Evolutionary conservation across 1,284 basidiomycete species (phyloP), one percentile per base, ranked within the genome.

Genomic region (Trichosporon asahii): DNA sequence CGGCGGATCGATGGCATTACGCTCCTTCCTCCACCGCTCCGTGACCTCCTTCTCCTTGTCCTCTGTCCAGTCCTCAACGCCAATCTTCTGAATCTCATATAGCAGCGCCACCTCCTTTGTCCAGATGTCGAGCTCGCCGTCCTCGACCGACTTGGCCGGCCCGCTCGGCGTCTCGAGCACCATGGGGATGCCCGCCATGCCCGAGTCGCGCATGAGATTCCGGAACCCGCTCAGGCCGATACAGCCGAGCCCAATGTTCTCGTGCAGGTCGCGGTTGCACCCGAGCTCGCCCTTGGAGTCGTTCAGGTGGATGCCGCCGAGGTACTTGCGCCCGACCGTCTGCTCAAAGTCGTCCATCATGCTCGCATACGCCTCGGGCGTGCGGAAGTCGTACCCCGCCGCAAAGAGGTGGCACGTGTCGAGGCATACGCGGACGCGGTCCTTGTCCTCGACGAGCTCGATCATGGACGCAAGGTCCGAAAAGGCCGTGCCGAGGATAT

Each of bases 401-500:
- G 92, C 90, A 73, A 92, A 93, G 76, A 90, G 85, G 83, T 95
- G 93, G 79, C 93, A 94, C 0, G 93, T 94, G 82, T 95, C 93
- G 68, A 95, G 83, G 81, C 93, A 95, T 1, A 94, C 89, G 0
- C 92, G 90, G 0, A 95, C 88, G 40, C 93, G 84, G 0, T 83
- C 82, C 81, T 93, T 94, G 78, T 94, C 88, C 4, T 89, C 84
- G 0, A 95, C 90, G n/a, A 85, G 84, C 0, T 84, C 79, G 53
- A 95, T 93, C 70, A 95, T 93, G 1, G 83, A 83, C 0, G 86
- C 87, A 11, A 95, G 81, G 72, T 95, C 89, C 14, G 85, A 78
- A 75, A 93, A 92, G 12, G 87, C 85, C 0, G 88, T 88, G 0
- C 93, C 93, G 53, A 95, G 86, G 66, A 93, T 87, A 74, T 94